Conservation (phyloP, 2,329 filamentous ascomycete species). For the Mycosphaerella sp. region DNA sequence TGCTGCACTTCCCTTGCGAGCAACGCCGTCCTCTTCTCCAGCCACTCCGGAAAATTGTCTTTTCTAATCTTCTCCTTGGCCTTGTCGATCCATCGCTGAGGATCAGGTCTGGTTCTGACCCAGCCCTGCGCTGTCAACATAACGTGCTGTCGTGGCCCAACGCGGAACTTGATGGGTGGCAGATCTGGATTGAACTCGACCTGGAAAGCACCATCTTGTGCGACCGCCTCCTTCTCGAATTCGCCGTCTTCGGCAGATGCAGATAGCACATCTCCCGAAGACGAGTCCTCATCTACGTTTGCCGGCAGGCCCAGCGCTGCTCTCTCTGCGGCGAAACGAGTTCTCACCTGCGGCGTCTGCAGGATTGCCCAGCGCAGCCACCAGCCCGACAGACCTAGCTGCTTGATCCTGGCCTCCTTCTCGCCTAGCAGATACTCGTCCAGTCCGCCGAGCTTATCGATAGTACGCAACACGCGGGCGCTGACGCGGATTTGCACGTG, state of each 20-base stretch:
- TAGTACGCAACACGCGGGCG: constrained; percentile 56
- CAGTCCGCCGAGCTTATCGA: constrained; percentile 80
- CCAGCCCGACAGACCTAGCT: constrained; percentile 88
- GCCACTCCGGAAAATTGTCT: constrained; percentile 10
- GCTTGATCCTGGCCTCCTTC: constrained; percentile 70
- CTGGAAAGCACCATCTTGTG: constrained; percentile 27
- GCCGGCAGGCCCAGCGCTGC: constrained; percentile 56
- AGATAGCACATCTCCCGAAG: constrained; percentile 14
- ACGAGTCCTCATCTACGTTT: constrained; percentile 18
- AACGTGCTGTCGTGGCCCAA: constrained; percentile 28
- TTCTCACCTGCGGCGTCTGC: constrained; percentile 64
- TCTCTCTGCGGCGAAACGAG: constrained; percentile 61
- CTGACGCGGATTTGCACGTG: constrained; percentile 64
- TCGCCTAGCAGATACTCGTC: constrained; percentile 85
- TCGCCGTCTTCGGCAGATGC: constrained; percentile 13
- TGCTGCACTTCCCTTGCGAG: constrained; percentile 7
- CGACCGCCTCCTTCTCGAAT: constrained; percentile 20
- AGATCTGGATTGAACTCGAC: constrained; percentile 25
- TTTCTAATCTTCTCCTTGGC: constrained; percentile 25
- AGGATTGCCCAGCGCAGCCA: constrained; percentile 82
- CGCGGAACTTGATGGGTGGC: constrained; percentile 30
- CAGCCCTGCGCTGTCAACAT: constrained; percentile 30
- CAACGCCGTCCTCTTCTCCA: constrained; percentile 10
- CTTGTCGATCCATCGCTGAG: constrained; percentile 12
- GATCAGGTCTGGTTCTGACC: constrained; percentile 24